phyloP scores from a whole-genome alignment of 2,329 filamentous ascomycete species.

The Pestalotiopsis sp. region DNA sequence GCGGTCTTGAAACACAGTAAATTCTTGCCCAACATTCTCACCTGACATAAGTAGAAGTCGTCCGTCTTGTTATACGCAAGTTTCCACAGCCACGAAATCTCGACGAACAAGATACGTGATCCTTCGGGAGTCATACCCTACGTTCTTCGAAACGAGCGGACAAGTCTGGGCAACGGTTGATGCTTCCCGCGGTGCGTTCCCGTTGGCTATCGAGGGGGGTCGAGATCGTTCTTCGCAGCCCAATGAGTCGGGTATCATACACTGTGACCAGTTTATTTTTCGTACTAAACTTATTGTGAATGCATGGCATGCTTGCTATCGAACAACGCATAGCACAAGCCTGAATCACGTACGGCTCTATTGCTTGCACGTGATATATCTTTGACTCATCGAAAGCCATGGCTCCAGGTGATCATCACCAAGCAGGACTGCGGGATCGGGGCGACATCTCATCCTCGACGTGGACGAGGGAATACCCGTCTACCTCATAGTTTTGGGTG shows the following conservation, averaged over 20 bases:
- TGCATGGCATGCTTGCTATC: not conserved
- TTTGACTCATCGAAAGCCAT: not conserved
- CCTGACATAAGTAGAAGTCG: not conserved
- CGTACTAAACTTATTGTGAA: not conserved
- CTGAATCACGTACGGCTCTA: not conserved
- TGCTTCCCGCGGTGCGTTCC: not conserved
- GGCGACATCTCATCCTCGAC: not conserved
- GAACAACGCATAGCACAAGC: constrained; percentile 6
- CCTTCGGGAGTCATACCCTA: not conserved
- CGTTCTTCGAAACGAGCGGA: not conserved
- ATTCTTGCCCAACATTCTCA: constrained; percentile 10
- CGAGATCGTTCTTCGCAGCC: not conserved
- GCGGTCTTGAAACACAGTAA: constrained; percentile 6
- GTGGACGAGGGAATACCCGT: not conserved
- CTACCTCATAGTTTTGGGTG: not conserved
- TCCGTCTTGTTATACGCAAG: not conserved
- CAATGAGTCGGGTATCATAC: not conserved
- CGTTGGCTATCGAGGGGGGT: not conserved
- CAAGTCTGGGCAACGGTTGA: not conserved
- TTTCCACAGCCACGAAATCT: not conserved
- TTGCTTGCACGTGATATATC: constrained; percentile 1
- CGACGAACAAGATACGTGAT: not conserved
- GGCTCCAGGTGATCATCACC: not conserved
- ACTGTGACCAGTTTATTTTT: not conserved
- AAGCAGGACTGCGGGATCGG: not conserved